Percentiles rank a stretch among this genome's conserved stretches.
Evolutionary conservation across 108 stramenopile genomes (phyloP).

Genomic region (Chaetoceros tenuissimus): DNA sequence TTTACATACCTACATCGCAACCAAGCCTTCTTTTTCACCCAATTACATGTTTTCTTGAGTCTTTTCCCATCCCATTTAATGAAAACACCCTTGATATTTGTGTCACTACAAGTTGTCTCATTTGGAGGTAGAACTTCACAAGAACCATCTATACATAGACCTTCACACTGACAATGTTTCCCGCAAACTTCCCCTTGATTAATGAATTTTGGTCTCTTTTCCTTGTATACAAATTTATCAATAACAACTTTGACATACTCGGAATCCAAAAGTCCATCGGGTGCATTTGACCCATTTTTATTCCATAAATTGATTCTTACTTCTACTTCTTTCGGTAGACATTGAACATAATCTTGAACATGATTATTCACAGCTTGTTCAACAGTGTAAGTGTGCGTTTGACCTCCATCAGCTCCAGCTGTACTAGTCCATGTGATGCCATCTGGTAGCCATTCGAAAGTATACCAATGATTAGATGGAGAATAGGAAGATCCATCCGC

Average conservation of each 20-base stretch:
- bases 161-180: constrained; percentile 2
- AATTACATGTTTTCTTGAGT: too few relatives aligned
- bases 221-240: not conserved
- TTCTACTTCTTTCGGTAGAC: constrained; percentile 1
- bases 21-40: too few relatives aligned
- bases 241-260: not conserved
- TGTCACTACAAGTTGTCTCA: too few relatives aligned
- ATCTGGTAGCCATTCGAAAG: constrained; percentile 7
- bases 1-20: too few relatives aligned
- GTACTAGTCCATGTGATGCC: constrained; percentile 3
- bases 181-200: not conserved
- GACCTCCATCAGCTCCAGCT: constrained; percentile 6
- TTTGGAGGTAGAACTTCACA: too few relatives aligned
- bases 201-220: not conserved
- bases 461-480: not conserved
- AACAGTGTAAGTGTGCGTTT: constrained; percentile 3
- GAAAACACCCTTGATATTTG: too few relatives aligned
- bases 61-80: too few relatives aligned
- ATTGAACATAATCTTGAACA: constrained; percentile 4
- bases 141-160: too few relatives aligned
- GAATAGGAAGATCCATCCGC: not conserved
- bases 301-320: constrained; percentile 1
- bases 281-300: not conserved
- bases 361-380: constrained; percentile 2
- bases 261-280: not conserved